Evolutionary conservation across 2,329 filamentous ascomycete species (phyloP).

Genomic region (Cladosporium cucumerinum): DNA sequence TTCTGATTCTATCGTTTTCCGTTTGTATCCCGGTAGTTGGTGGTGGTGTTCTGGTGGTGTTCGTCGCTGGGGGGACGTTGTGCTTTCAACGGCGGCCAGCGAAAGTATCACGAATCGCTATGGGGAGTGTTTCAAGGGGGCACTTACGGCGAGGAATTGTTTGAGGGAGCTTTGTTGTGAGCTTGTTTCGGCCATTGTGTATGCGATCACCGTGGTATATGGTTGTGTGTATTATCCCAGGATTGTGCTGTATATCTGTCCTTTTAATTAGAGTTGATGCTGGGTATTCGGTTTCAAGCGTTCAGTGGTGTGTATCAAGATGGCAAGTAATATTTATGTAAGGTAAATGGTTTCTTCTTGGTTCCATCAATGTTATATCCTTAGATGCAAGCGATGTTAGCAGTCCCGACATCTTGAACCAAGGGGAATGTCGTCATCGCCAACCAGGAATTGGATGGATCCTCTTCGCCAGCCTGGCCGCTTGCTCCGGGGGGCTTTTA

Average conservation of each 20-base stretch:
- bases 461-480: neutral
- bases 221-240: neutral
- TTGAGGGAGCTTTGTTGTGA: constrained; percentile 24
- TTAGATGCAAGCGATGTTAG: neutral
- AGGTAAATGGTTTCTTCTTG: neutral
- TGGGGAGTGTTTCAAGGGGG: neutral
- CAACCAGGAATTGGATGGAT: neutral
- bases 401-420: neutral
- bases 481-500: neutral
- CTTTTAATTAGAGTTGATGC: neutral
- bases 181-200: constrained; percentile 21
- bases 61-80: neutral
- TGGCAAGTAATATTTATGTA: neutral
- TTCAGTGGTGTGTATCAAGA: neutral
- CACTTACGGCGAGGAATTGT: constrained; percentile 27
- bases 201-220: neutral
- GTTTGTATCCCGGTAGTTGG: neutral
- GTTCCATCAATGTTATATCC: neutral
- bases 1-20: neutral
- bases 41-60: neutral
- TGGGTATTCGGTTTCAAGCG: neutral
- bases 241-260: neutral
- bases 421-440: constrained; percentile 8
- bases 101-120: neutral
- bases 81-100: neutral